These are phyloP conservation scores for Trametes hirsuta DNA, from an alignment of 1,284 basidiomycete genomes.

Conservation along the genomic window DNA sequence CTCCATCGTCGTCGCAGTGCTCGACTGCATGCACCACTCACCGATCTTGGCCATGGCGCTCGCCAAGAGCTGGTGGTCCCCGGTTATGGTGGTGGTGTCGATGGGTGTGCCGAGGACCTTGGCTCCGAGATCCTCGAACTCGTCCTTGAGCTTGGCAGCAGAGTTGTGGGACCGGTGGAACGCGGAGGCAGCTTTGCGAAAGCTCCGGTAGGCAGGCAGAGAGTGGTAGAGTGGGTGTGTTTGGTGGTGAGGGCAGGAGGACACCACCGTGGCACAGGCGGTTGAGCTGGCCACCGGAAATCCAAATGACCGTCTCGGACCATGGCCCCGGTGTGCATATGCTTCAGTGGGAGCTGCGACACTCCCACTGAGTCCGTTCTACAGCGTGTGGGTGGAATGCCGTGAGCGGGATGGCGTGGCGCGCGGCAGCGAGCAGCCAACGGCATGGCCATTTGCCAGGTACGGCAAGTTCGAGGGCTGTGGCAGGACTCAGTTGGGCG, in stretches of 20 bases:
- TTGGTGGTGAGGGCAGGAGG: too few relatives aligned
- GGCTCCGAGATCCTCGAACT: constrained; percentile 87
- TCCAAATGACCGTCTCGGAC: too few relatives aligned
- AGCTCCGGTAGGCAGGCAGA: too few relatives aligned
- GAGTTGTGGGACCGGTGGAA: too few relatives aligned
- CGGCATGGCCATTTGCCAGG: constrained; percentile 25
- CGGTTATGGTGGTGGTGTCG: constrained; percentile 96
- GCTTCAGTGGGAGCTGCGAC: too few relatives aligned
- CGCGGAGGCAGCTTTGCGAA: too few relatives aligned
- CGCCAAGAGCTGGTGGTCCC: constrained; percentile 95
- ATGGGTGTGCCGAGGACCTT: constrained; percentile 97
- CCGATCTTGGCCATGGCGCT: constrained; percentile 96
- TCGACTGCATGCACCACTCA: constrained; percentile 91
- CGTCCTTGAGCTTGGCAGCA: constrained; percentile 96
- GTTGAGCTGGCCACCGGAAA: too few relatives aligned
- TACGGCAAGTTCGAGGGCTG: constrained; percentile 32
- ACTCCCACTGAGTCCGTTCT: too few relatives aligned
- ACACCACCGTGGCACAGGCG: too few relatives aligned
- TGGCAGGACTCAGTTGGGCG: not conserved
- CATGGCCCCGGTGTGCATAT: too few relatives aligned
- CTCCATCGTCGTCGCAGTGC: constrained; percentile 81
- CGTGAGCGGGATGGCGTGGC: constrained; percentile 15
- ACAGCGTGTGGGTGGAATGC: constrained; percentile 28
- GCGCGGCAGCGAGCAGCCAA: constrained; percentile 26
- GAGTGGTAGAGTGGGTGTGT: too few relatives aligned